phyloP scores from a whole-genome alignment of 2,329 filamentous ascomycete genomes.

The Venturia effusa region DNA sequence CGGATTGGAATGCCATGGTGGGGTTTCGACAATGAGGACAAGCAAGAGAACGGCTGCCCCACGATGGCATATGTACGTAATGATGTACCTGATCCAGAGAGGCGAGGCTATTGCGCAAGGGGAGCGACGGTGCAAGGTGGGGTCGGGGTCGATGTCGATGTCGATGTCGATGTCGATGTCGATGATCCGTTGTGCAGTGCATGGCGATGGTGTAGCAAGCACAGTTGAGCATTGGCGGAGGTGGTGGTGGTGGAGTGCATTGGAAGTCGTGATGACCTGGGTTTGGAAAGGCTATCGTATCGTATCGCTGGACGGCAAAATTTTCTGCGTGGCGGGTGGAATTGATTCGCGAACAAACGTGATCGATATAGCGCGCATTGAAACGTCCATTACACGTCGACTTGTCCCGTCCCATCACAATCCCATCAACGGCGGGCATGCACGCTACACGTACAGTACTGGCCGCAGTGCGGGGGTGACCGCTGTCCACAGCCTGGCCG shows the following conservation, averaged over 20 bases:
- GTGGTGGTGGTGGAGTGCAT: background rate
- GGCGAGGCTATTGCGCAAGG: background rate
- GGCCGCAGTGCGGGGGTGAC: background rate
- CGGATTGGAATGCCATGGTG: background rate
- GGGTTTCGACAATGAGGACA: background rate
- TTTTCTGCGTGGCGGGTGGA: no score
- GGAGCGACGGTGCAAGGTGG: background rate
- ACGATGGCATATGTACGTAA: background rate
- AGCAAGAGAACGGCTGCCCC: background rate
- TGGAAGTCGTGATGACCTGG: background rate
- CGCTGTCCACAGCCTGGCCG: background rate
- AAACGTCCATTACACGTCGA: background rate
- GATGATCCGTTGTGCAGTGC: background rate
- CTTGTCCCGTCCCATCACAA: slow-evolving; percentile 12
- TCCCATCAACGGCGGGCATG: background rate
- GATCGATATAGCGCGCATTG: background rate
- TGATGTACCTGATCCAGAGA: background rate
- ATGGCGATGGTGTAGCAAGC: background rate
- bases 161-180: no score
- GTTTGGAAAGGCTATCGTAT: no score
- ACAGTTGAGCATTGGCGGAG: background rate
- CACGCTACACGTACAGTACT: background rate
- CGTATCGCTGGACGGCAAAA: no score
- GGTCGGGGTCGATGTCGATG: background rate
- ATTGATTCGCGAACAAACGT: background rate